A percentile compares a stretch with the other conserved stretches of the same genome.
Evolutionary conservation across 2,329 filamentous ascomycete genomes (phyloP).

Genomic region (Talaromyces sp.): DNA sequence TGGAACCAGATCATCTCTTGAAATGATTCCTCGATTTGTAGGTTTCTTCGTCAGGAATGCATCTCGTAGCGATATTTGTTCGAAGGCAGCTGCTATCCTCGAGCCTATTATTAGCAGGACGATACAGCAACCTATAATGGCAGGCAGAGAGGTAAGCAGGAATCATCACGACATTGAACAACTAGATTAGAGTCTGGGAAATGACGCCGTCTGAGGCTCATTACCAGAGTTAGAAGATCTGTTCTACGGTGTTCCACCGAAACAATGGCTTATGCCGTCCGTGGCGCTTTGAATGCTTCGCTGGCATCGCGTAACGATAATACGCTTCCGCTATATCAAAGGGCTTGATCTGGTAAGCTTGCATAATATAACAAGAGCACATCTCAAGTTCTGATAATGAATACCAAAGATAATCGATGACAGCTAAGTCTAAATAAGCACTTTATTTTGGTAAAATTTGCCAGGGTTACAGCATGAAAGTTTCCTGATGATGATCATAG

Average conservation of each 20-base stretch:
- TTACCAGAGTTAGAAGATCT: background rate
- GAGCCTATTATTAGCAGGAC: background rate
- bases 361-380: background rate
- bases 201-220: background rate
- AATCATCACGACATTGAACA: background rate
- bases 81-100: background rate
- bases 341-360: background rate
- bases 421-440: too few species aligned
- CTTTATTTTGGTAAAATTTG: too few species aligned
- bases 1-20: too few species aligned
- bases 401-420: too few species aligned
- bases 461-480: too few species aligned
- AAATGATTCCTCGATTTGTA: too few species aligned
- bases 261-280: background rate
- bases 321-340: background rate
- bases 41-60: too few species aligned
- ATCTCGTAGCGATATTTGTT: background rate
- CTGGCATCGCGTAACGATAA: background rate
- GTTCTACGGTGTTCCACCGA: background rate
- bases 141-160: background rate
- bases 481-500: too few species aligned
- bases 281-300: background rate
- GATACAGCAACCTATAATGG: background rate
- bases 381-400: too few species aligned
- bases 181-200: background rate